Evolutionary conservation across 129 eudicot species (phyloP), one percentile per base, ranked within the genome.

Genomic region (Ambrosia artemisiifolia): DNA sequence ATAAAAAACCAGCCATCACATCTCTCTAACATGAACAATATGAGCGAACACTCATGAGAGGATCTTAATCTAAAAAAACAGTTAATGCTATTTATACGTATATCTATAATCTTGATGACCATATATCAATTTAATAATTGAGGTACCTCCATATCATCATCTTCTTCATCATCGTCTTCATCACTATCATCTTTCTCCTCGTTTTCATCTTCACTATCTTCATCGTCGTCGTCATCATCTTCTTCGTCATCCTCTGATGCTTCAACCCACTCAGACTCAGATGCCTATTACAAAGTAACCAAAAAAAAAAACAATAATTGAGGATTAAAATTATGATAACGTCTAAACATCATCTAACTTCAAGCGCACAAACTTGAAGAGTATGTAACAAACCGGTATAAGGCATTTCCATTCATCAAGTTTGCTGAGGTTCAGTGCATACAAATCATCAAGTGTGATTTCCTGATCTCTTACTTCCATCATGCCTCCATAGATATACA

Each of bases 371-470:
- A 63, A 63, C 12, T 33, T 49, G 54, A 40, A 56, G 69, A 65
- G 14, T 60, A 46, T 19, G 72, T 47, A 47, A 83, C 95, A 42
- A 67, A 94, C 98, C 87, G 86, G 91, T 66, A 94, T 82, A 50
- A 94, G 82, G 82, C 97, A 94, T 74, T 84, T 94, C 98, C 98
- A 94, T 65, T 94, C 98, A 82, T 94, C 98, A 75, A 94, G 95
- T 81, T 94, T 94, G 84, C 93, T 89, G 74, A 94, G 97, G 80
- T 94, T 94, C 14, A 94, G 92, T 18, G 88, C 80, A 80, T 94
- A 94, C 11, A 94, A 60, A 86, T 94, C 98, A 76, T 94, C 98
- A 20, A 94, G 95, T 11, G 98, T 87, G 77, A 94, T 84, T 77
- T 94, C 98, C 76, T 77, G 88, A 83, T 90, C 98, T 85, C 77